Percentiles rank a stretch among this genome's conserved stretches.
phyloP scores from a whole-genome alignment of 208 protist genomes.

The Wallacemonas sp. region DNA sequence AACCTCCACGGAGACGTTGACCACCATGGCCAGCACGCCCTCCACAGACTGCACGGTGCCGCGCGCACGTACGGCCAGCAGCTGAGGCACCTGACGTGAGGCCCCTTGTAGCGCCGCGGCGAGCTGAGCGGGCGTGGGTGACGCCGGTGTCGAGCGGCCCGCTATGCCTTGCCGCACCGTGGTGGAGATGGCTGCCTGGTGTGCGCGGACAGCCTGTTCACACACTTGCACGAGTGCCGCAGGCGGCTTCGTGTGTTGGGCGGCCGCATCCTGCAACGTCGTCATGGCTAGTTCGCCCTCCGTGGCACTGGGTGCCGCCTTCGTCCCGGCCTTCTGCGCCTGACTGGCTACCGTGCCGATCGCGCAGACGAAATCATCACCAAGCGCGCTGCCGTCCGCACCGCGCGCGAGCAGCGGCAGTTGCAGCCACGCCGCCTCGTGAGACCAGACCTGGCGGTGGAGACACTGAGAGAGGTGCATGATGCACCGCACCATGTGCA shows the following conservation, averaged over 20 bases:
- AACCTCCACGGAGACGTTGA: slow-evolving; percentile 40
- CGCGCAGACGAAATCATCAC: slow-evolving; percentile 3
- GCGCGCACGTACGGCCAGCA: slow-evolving; percentile 22
- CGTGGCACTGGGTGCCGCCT: not conserved
- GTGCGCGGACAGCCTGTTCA: not conserved
- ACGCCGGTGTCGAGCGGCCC: not conserved
- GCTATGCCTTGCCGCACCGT: not conserved
- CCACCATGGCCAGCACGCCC: slow-evolving; percentile 32
- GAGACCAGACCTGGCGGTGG: slow-evolving; percentile 58
- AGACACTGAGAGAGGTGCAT: slow-evolving; percentile 65
- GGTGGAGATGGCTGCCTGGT: not conserved
- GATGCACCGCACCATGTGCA: slow-evolving; percentile 27
- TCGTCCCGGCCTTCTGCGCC: not conserved
- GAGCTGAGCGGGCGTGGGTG: not conserved
- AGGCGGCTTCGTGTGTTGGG: not conserved
- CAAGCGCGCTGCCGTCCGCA: not conserved
- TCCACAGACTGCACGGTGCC: slow-evolving; percentile 38
- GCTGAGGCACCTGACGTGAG: not conserved
- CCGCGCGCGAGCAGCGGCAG: slow-evolving; percentile 21
- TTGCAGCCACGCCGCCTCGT: slow-evolving; percentile 41
- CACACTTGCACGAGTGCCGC: not conserved
- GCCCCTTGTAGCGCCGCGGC: not conserved
- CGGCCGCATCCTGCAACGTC: not conserved
- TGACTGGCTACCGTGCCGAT: not conserved
- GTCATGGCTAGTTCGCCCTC: not conserved